Percentiles rank a stretch among this genome's conserved stretches.
phyloP scores from a whole-genome alignment of 176 grass and related monocot genomes.

The Miscanthus lutarioriparius region DNA sequence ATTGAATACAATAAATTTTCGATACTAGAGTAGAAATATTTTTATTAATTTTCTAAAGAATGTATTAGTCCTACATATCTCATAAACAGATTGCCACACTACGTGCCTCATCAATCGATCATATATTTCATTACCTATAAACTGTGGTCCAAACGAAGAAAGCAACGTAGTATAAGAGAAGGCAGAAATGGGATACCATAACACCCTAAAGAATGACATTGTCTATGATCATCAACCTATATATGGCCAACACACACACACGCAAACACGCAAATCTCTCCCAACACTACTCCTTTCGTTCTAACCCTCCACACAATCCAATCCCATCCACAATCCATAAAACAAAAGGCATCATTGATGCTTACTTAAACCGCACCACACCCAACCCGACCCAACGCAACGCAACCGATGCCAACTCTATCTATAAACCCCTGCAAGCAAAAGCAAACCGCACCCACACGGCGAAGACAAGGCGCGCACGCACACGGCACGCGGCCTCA shows the following conservation, averaged over 20 bases:
- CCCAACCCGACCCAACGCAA: background rate
- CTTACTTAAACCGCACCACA: conserved; percentile 41
- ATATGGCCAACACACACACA: background rate
- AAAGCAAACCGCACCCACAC: background rate
- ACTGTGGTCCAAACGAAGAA: too few relatives aligned
- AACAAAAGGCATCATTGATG: background rate
- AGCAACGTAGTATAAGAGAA: background rate
- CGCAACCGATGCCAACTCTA: background rate
- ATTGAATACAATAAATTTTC: too few relatives aligned
- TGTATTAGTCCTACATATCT: background rate
- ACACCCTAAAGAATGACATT: background rate
- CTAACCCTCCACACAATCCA: background rate
- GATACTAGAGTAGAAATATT: too few relatives aligned
- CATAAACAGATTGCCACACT: background rate
- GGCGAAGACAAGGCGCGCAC: background rate
- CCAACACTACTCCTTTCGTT: background rate
- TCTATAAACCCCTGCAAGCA: background rate
- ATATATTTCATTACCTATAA: background rate
- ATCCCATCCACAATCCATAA: background rate
- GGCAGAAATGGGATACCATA: background rate
- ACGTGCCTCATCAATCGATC: too few relatives aligned
- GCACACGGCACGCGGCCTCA: background rate
- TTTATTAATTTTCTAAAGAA: background rate
- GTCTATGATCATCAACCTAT: background rate
- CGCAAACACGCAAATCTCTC: background rate